These are phyloP conservation scores for Mrakia gelida DNA, from an alignment of 768 basidiomycete genomes.

Conservation along the genomic window DNA sequence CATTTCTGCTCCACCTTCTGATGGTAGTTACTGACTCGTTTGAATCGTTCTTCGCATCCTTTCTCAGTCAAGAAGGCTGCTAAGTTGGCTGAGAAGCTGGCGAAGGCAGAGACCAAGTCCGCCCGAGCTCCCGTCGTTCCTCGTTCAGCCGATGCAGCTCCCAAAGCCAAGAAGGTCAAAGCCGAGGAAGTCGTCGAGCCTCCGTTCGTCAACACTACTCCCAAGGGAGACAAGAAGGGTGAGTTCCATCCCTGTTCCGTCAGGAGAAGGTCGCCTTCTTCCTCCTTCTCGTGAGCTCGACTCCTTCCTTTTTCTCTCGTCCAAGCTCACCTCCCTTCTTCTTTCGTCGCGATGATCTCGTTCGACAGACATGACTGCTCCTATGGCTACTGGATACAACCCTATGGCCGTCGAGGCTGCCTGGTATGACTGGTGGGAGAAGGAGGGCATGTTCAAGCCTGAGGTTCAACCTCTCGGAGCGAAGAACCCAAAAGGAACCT, in stretches of 20 bases:
- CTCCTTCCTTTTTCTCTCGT: background rate
- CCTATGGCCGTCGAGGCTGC: constrained; percentile 89
- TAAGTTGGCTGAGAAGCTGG: constrained; percentile 48
- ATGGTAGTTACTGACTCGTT: too few relatives aligned
- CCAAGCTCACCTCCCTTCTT: background rate
- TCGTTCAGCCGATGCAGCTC: constrained; percentile 12
- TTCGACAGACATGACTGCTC: constrained; percentile 68
- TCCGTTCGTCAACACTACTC: constrained; percentile 79
- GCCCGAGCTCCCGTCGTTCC: constrained; percentile 47
- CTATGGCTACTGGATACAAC: constrained; percentile 91
- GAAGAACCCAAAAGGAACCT: constrained; percentile 60
- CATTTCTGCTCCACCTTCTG: too few relatives aligned
- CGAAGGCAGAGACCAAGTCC: constrained; percentile 45
- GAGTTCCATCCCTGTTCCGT: background rate
- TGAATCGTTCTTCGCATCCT: background rate
- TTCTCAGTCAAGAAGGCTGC: constrained; percentile 51
- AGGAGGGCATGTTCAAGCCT: constrained; percentile 85
- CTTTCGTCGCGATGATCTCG: constrained; percentile 9
- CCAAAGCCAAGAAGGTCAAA: constrained; percentile 60
- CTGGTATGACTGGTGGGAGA: constrained; percentile 98
- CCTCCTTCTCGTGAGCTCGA: constrained; percentile 5
- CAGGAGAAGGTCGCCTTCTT: too few relatives aligned
- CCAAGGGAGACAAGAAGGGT: constrained; percentile 93
- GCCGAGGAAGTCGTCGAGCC: constrained; percentile 63
- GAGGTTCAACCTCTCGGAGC: constrained; percentile 57